Conservation (phyloP, 1,139 yeast genomes). For the Petasospora rhodanensis region DNA sequence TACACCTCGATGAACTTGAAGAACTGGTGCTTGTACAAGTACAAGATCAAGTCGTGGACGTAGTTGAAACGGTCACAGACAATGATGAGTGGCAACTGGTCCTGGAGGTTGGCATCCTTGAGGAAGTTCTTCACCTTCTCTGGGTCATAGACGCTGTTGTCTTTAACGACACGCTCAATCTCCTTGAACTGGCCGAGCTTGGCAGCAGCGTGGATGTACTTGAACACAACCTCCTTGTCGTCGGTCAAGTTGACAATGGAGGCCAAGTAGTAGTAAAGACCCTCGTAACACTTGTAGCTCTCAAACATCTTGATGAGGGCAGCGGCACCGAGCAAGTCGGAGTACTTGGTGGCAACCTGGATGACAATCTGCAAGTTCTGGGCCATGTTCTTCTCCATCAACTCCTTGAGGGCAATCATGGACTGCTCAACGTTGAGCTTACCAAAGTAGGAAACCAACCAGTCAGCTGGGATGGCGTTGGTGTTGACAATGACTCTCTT, state of each 20-base stretch:
- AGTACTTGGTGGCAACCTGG: conserved; percentile 94
- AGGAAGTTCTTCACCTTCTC: conserved; percentile 96
- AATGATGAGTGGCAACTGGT: conserved; percentile 92
- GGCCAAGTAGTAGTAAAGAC: conserved; percentile 88
- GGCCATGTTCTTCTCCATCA: conserved; percentile 74
- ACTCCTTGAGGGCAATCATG: conserved; percentile 79
- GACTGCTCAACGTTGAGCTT: conserved; percentile 93
- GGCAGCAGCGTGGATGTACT: conserved; percentile 93
- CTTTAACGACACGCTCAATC: conserved; percentile 93
- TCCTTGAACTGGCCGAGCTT: conserved; percentile 86
- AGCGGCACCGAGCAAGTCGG: conserved; percentile 86
- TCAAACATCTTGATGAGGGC: conserved; percentile 87
- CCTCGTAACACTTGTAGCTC: conserved; percentile 88
- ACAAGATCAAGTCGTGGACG: conserved; percentile 89
- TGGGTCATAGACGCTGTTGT: conserved; percentile 90
- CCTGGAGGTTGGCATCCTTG: conserved; percentile 90
- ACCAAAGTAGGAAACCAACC: conserved; percentile 92
- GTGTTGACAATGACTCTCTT: conserved; percentile 93
- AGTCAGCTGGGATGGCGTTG: conserved; percentile 79
- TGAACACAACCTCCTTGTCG: conserved; percentile 92
- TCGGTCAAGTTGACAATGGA: conserved; percentile 91
- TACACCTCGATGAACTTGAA: conserved; percentile 96
- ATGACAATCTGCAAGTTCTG: conserved; percentile 91
- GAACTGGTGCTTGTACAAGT: conserved; percentile 90
- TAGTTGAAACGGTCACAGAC: conserved; percentile 92